Percentiles rank a stretch among this genome's conserved stretches.
Conservation (phyloP, 2,329 filamentous ascomycete species). For the Sporothrix schenckii region DNA sequence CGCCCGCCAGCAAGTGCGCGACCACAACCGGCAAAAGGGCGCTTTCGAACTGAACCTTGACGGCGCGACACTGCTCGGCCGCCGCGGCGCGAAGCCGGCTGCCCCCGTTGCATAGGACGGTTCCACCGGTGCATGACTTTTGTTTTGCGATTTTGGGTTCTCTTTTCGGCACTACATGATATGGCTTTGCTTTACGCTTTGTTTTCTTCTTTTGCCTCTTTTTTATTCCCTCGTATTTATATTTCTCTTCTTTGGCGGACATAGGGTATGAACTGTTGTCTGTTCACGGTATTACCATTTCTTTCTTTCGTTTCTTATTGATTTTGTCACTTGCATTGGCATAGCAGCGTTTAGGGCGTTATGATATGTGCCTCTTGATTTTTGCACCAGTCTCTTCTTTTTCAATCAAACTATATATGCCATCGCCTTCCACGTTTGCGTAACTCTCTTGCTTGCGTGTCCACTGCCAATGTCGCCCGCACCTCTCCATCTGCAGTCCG, state of each 20-base stretch:
- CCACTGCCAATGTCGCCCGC: too few species aligned
- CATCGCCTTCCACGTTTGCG: not conserved
- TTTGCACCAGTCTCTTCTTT: not conserved
- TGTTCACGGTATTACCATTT: not conserved
- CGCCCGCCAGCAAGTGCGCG: constrained; percentile 75
- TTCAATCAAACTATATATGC: constrained; percentile 12
- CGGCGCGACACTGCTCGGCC: constrained; percentile 83
- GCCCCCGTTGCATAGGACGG: constrained; percentile 46
- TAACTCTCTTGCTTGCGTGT: too few species aligned
- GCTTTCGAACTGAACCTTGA: constrained; percentile 91
- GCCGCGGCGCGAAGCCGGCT: constrained; percentile 61
- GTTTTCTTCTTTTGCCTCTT: not conserved
- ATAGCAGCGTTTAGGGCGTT: constrained; percentile 21
- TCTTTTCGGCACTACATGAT: not conserved
- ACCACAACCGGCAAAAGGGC: constrained; percentile 69
- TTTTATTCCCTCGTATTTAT: not conserved
- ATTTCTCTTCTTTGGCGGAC: constrained; percentile 13
- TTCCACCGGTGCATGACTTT: not conserved
- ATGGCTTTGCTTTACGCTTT: not conserved
- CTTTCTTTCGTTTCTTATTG: not conserved
- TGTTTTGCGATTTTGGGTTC: too few species aligned
- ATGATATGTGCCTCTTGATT: not conserved
- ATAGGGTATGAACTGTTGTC: not conserved
- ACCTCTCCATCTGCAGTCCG: too few species aligned
- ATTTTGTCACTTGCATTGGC: constrained; percentile 12